Conservation (phyloP, 148 eudicot species). For the Camellia granthamiana region DNA sequence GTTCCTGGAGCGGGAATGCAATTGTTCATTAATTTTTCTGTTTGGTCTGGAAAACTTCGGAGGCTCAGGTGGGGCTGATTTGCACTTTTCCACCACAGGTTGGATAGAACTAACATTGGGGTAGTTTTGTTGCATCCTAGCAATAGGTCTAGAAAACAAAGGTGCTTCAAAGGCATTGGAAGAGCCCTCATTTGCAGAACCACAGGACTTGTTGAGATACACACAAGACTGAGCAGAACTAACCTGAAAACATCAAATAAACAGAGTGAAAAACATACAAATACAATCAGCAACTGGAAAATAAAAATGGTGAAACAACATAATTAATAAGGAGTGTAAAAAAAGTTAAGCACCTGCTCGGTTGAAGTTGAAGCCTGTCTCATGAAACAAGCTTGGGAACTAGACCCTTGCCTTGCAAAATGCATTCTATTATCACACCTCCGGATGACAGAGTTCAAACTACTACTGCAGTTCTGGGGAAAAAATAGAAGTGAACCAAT, state of each 20-base stretch:
- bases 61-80: slow-evolving; percentile 29
- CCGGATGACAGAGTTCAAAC: slow-evolving; percentile 41
- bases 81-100: slow-evolving; percentile 11
- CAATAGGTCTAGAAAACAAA: slow-evolving; percentile 42
- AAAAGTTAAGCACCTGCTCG: slow-evolving; percentile 38
- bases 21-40: slow-evolving; percentile 11
- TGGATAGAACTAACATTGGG: slow-evolving; percentile 18
- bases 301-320: not conserved
- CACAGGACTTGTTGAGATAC: slow-evolving; percentile 17
- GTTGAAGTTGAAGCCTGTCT: slow-evolving; percentile 49
- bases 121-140: slow-evolving; percentile 22
- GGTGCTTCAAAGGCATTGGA: slow-evolving; percentile 35
- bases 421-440: slow-evolving; percentile 52
- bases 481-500: not conserved
- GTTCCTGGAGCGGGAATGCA: slow-evolving; percentile 20
- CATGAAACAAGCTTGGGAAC: slow-evolving; percentile 64
- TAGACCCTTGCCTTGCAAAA: slow-evolving; percentile 66
- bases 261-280: too few relatives aligned
- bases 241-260: slow-evolving; percentile 26
- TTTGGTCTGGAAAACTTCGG: slow-evolving; percentile 50
- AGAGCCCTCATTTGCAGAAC: slow-evolving; percentile 18
- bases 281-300: not conserved
- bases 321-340: not conserved
- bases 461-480: slow-evolving; percentile 63
- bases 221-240: slow-evolving; percentile 27